These are phyloP conservation scores for Phoma sp. DNA, from an alignment of 2,329 filamentous ascomycete genomes.

Conservation along the genomic window DNA sequence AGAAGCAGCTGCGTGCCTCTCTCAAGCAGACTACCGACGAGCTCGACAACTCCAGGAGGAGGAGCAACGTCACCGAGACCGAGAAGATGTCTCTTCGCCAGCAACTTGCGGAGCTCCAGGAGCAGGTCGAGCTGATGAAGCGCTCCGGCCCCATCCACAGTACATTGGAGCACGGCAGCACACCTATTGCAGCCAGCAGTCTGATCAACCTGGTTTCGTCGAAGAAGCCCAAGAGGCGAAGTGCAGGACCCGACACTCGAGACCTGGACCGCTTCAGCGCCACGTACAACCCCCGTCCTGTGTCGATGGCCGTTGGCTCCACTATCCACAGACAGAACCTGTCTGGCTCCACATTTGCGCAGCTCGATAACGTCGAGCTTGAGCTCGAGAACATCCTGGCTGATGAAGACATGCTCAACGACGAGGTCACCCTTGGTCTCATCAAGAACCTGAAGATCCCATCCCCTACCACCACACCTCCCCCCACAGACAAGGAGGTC, in stretches of 20 bases:
- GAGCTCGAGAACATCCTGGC: conserved; percentile 93
- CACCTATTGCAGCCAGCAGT: conserved; percentile 65
- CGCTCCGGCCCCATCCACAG: conserved; percentile 78
- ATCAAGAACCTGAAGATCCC: conserved; percentile 98
- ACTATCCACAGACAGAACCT: conserved; percentile 72
- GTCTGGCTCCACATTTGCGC: conserved; percentile 79
- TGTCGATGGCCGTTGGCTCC: conserved; percentile 87
- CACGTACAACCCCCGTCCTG: conserved; percentile 91
- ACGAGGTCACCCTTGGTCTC: conserved; percentile 94
- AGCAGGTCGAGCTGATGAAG: conserved; percentile 89
- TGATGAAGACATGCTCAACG: conserved; percentile 94
- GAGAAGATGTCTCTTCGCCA: conserved; percentile 87
- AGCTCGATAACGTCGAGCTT: conserved; percentile 88
- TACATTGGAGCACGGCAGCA: conserved; percentile 66
- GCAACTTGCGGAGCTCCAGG: conserved; percentile 87
- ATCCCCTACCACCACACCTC: conserved; percentile 81
- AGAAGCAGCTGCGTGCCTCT: conserved; percentile 82
- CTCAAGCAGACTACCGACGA: conserved; percentile 81
- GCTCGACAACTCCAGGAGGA: conserved; percentile 78
- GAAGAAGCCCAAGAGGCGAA: conserved; percentile 95
- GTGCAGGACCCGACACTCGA: conserved; percentile 84
- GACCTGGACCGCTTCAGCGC: conserved; percentile 89
- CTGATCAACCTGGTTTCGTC: conserved; percentile 96
- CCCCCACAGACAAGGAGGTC: conserved; percentile 97
- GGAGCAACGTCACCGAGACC: conserved; percentile 77